Evolutionary conservation across 1,139 yeast genomes (phyloP).

Genomic region (Debaryomyces robertsiae): DNA sequence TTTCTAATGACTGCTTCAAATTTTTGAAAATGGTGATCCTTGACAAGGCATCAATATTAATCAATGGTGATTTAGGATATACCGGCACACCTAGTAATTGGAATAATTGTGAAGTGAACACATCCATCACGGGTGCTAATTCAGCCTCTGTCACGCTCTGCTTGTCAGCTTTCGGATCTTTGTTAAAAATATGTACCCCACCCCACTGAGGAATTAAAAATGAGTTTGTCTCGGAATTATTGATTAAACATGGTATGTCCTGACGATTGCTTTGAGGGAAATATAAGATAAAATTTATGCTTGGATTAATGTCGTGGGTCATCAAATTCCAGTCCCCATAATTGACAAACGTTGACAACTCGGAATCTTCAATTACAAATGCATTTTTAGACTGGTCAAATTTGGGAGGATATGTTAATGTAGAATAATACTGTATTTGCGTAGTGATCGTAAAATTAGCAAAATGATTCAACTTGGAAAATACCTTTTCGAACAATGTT

Average conservation of each 20-base stretch:
- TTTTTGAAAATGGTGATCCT: slow-evolving; percentile 61
- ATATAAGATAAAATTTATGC: slow-evolving; percentile 69
- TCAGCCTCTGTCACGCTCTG: slow-evolving; percentile 42
- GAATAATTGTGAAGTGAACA: slow-evolving; percentile 74
- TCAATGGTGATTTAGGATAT: slow-evolving; percentile 52
- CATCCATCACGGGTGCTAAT: slow-evolving; percentile 61
- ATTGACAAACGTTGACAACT: slow-evolving; percentile 71
- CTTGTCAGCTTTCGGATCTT: slow-evolving; percentile 28
- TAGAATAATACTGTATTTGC: slow-evolving; percentile 73
- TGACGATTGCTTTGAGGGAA: slow-evolving; percentile 52
- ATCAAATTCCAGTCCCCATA: slow-evolving; percentile 77
- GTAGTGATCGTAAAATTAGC: slow-evolving; percentile 78
- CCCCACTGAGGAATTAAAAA: slow-evolving; percentile 95
- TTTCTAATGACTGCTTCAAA: slow-evolving; percentile 50
- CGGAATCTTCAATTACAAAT: slow-evolving; percentile 41
- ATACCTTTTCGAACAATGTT: slow-evolving; percentile 29
- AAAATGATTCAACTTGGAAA: slow-evolving; percentile 43
- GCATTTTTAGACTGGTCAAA: slow-evolving; percentile 29
- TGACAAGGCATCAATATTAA: slow-evolving; percentile 68
- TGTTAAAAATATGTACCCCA: slow-evolving; percentile 57
- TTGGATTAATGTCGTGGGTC: slow-evolving; percentile 58
- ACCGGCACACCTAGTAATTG: slow-evolving; percentile 70
- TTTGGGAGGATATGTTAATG: slow-evolving; percentile 32
- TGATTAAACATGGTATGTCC: slow-evolving; percentile 47
- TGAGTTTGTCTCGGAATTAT: slow-evolving; percentile 58